These are phyloP conservation scores for Cutaneotrichosporon arboriforme DNA, from an alignment of 1,284 basidiomycete genomes.

Conservation along the genomic window DNA sequence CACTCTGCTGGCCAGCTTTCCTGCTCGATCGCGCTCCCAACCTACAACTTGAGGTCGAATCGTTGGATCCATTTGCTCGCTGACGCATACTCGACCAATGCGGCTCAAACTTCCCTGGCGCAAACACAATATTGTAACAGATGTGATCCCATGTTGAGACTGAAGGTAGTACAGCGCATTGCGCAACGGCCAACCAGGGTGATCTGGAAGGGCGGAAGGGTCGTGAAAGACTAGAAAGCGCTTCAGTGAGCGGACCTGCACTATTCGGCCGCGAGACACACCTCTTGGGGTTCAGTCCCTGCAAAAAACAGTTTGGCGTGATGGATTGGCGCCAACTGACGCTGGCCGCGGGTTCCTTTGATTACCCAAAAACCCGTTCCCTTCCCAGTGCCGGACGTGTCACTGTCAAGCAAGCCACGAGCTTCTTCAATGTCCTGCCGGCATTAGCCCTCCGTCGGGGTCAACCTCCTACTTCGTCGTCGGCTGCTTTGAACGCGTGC, in stretches of 20 bases:
- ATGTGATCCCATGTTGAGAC: constrained; percentile 51
- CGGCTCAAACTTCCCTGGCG: constrained; percentile 49
- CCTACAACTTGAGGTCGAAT: constrained; percentile 60
- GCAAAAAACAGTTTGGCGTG: constrained; percentile 58
- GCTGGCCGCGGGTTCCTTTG: constrained; percentile 21
- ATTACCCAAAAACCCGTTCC: constrained; percentile 19
- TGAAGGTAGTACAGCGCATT: constrained; percentile 81
- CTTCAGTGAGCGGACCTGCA: constrained; percentile 39
- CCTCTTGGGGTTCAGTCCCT: constrained; percentile 47
- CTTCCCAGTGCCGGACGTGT: not conserved
- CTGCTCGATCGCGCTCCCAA: constrained; percentile 86
- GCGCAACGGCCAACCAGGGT: constrained; percentile 90
- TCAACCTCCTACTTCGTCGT: constrained; percentile 16
- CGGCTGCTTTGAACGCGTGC: constrained; percentile 8
- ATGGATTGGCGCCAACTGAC: constrained; percentile 55
- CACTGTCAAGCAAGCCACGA: not conserved
- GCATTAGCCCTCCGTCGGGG: not conserved
- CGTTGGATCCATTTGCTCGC: not conserved
- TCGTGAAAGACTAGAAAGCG: constrained; percentile 73
- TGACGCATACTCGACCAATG: constrained; percentile 10
- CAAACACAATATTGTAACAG: constrained; percentile 69
- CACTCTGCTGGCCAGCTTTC: constrained; percentile 78
- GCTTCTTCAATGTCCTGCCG: constrained; percentile 32
- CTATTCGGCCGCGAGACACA: not conserved
- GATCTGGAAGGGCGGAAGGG: constrained; percentile 68